Conservation (phyloP, 768 basidiomycete species). For the Podaxis rugospora region DNA sequence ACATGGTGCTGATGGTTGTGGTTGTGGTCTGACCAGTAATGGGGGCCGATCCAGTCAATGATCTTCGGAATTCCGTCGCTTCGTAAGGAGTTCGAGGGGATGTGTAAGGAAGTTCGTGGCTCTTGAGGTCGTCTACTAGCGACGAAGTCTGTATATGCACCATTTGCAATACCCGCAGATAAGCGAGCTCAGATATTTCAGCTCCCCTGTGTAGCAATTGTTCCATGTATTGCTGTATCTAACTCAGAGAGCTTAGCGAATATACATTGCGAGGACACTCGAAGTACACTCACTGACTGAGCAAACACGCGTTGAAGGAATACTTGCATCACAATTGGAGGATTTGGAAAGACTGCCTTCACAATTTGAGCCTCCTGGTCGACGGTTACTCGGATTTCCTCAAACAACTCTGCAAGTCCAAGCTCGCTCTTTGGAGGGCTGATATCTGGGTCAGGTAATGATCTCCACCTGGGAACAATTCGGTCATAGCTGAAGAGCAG, state of each 20-base stretch:
- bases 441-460: constrained; percentile 74
- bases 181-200: constrained; percentile 81
- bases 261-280: not conserved
- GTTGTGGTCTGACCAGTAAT: constrained; percentile 42
- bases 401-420: constrained; percentile 74
- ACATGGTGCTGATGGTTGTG: constrained; percentile 71
- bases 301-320: constrained; percentile 97
- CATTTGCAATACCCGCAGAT: constrained; percentile 86
- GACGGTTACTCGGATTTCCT: constrained; percentile 86
- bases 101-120: constrained; percentile 76
- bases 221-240: constrained; percentile 98
- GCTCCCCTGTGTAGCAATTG: constrained; percentile 73
- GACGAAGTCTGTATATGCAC: constrained; percentile 74
- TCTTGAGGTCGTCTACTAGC: constrained; percentile 88
- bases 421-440: constrained; percentile 74
- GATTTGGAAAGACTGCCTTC: constrained; percentile 97
- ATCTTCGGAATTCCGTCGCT: constrained; percentile 53
- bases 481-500: not conserved
- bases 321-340: constrained; percentile 94
- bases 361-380: constrained; percentile 97
- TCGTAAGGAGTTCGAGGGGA: constrained; percentile 63
- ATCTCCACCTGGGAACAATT: constrained; percentile 61
- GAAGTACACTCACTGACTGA: constrained; percentile 66
- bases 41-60: constrained; percentile 42
- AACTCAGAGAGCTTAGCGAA: constrained; percentile 1